Percentiles rank a stretch among this genome's conserved stretches.
Conservation (phyloP, 164 flowering plant genomes). For the Liquidambar formosana region DNA sequence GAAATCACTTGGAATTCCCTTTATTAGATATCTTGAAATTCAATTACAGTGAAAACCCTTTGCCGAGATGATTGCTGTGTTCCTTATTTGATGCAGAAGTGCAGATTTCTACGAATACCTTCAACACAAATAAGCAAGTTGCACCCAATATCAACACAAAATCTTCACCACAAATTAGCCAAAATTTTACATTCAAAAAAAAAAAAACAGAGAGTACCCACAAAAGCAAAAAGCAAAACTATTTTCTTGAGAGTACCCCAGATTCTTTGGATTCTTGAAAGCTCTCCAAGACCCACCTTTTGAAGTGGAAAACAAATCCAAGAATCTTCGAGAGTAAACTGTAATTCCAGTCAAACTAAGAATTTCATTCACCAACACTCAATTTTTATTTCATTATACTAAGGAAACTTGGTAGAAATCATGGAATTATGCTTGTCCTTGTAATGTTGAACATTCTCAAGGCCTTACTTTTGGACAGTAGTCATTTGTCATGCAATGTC, state of each 20-base stretch:
- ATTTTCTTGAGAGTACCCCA: not conserved
- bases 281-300: not conserved
- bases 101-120: too few species aligned
- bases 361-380: too few species aligned
- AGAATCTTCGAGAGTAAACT: not conserved
- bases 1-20: not conserved
- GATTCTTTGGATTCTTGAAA: not conserved
- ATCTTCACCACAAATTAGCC: not conserved
- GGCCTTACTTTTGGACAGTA: not conserved
- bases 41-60: not conserved
- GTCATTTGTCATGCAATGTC: not conserved
- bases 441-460: too few species aligned
- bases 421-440: too few species aligned
- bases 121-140: too few species aligned
- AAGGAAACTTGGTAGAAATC: too few species aligned
- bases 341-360: not conserved
- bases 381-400: too few species aligned
- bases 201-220: not conserved
- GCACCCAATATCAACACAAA: not conserved
- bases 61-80: not conserved
- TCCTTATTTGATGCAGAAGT: too few species aligned
- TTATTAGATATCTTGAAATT: not conserved
- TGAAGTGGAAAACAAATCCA: not conserved
- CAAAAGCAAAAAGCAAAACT: not conserved
- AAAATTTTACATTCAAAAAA: not conserved